Percentiles rank a stretch among this genome's conserved stretches.
Conservation (phyloP, 2,329 filamentous ascomycete genomes). For the Chrysosphaeria jannelii region DNA sequence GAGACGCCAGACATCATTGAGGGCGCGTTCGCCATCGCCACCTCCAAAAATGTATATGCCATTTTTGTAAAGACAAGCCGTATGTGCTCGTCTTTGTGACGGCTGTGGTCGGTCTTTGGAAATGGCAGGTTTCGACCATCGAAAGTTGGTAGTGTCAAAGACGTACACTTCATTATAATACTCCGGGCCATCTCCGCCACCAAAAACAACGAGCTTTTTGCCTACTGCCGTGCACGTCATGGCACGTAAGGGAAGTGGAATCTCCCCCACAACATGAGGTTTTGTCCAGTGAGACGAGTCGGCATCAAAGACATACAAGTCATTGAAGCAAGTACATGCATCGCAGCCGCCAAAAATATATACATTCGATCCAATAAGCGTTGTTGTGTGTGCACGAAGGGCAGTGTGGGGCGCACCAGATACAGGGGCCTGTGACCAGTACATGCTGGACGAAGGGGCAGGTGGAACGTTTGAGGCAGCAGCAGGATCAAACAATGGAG, state of each 20-base stretch:
- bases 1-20: constrained; percentile 44
- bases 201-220: constrained; percentile 39
- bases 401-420: constrained; percentile 29
- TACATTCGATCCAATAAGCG: constrained; percentile 32
- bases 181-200: constrained; percentile 35
- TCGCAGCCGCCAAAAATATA: constrained; percentile 42
- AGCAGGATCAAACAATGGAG: constrained; percentile 23
- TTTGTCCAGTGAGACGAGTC: constrained; percentile 40
- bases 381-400: constrained; percentile 34
- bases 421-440: constrained; percentile 35
- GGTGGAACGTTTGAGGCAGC: constrained; percentile 27
- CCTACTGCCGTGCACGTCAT: constrained; percentile 42
- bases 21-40: constrained; percentile 35
- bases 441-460: constrained; percentile 40
- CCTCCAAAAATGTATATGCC: constrained; percentile 45
- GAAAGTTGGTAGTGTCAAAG: constrained; percentile 37
- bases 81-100: constrained; percentile 33
- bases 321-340: constrained; percentile 34
- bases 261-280: constrained; percentile 31
- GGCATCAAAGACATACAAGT: constrained; percentile 36
- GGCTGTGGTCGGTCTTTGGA: constrained; percentile 22
- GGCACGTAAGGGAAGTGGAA: constrained; percentile 32
- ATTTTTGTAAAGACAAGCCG: constrained; percentile 40
- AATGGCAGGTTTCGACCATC: constrained; percentile 31
- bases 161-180: constrained; percentile 48